Evolutionary conservation across 257 asterid species (phyloP).

Genomic region (Leonotis leonurus): DNA sequence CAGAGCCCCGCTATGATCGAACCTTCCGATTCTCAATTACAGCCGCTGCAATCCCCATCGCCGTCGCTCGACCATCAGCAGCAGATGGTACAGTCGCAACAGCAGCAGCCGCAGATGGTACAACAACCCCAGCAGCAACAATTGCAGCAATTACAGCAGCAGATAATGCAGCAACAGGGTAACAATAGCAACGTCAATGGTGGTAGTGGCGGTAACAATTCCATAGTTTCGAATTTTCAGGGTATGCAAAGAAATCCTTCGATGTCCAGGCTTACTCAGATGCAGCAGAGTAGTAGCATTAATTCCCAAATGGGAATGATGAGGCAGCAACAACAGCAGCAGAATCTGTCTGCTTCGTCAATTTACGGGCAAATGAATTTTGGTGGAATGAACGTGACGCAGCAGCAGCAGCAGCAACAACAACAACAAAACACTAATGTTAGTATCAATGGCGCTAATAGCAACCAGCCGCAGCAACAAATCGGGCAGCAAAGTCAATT

Average conservation of each 20-base stretch:
- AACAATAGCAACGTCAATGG: slow-evolving; percentile 15
- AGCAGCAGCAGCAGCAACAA: slow-evolving; percentile 33
- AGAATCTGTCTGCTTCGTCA: slow-evolving; percentile 22
- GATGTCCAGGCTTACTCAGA: slow-evolving; percentile 56
- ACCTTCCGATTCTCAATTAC: slow-evolving; percentile 45
- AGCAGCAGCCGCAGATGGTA: slow-evolving; percentile 30
- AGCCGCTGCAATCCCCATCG: slow-evolving; percentile 32
- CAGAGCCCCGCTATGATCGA: slow-evolving; percentile 39
- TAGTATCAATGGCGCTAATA: slow-evolving; percentile 11
- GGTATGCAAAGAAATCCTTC: slow-evolving; percentile 66
- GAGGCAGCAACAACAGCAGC: slow-evolving; percentile 34
- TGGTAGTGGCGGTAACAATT: slow-evolving; percentile 28
- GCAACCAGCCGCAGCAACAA: slow-evolving; percentile 36
- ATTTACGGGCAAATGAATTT: slow-evolving; percentile 77
- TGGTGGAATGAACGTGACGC: slow-evolving; percentile 39
- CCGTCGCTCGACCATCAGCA: slow-evolving; percentile 43
- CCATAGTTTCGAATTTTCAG: slow-evolving; percentile 50
- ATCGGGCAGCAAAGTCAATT: slow-evolving; percentile 25
- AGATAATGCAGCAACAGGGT: slow-evolving; percentile 40
- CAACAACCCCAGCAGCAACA: slow-evolving; percentile 41
- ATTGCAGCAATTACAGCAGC: slow-evolving; percentile 44
- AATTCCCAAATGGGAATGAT: slow-evolving; percentile 37
- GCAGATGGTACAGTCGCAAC: slow-evolving; percentile 32
- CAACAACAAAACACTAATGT: not conserved
- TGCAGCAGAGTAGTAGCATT: slow-evolving; percentile 50